phyloP scores from a whole-genome alignment of 2,329 filamentous ascomycete species.

The Didymella pomorum region DNA sequence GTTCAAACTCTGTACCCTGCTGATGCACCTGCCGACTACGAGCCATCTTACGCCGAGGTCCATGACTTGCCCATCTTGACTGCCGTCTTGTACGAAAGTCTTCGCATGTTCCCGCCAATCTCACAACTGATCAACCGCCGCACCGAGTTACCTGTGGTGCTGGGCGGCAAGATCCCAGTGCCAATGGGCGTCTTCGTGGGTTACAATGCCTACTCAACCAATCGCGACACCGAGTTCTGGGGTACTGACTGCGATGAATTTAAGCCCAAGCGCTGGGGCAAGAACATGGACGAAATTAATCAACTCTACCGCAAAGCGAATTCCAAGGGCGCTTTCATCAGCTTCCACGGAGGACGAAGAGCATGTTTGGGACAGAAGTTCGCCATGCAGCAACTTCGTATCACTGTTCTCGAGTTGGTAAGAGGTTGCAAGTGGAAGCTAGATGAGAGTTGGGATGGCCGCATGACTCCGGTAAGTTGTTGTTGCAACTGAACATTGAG shows the following conservation, averaged over 20 bases:
- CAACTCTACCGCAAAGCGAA: conserved; percentile 48
- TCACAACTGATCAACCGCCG: conserved; percentile 59
- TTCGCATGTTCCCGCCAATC: conserved; percentile 61
- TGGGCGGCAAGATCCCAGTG: conserved; percentile 33
- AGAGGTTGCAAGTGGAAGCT: conserved; percentile 34
- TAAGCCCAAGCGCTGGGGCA: conserved; percentile 53
- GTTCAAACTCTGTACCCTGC: conserved; percentile 26
- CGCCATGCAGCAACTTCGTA: conserved; percentile 51
- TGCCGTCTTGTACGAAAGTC: conserved; percentile 56
- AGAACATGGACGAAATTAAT: conserved; percentile 47
- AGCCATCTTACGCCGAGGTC: conserved; percentile 34
- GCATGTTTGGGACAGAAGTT: conserved; percentile 55
- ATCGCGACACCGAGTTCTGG: conserved; percentile 39
- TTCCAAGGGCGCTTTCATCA: conserved; percentile 52
- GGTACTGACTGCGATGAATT: conserved; percentile 47
- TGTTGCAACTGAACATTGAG: not conserved
- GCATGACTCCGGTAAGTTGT: conserved; percentile 35
- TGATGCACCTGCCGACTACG: conserved; percentile 24
- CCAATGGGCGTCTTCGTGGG: conserved; percentile 37
- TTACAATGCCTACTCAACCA: conserved; percentile 41
- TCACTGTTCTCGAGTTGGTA: conserved; percentile 45
- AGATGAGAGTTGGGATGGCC: conserved; percentile 38
- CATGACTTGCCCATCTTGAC: conserved; percentile 55
- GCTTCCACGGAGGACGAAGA: conserved; percentile 54
- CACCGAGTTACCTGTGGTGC: conserved; percentile 41